Conservation (phyloP, 495 filamentous ascomycete genomes). For the Penicillium lagena region DNA sequence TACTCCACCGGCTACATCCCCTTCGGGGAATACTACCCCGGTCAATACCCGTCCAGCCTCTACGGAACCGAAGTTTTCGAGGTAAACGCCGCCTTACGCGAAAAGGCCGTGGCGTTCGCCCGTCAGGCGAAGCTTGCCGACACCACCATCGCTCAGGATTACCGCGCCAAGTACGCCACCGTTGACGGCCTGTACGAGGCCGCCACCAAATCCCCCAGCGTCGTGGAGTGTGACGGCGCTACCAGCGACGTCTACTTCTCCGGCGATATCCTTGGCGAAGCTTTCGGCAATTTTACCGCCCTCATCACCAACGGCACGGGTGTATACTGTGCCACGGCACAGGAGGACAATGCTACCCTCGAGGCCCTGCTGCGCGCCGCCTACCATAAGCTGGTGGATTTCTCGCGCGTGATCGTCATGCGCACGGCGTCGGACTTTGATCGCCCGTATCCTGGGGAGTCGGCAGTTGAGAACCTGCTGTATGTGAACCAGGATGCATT, state of each 20-base stretch:
- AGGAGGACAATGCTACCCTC: slow-evolving; percentile 70
- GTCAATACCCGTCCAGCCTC: slow-evolving; percentile 54
- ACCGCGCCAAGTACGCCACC: slow-evolving; percentile 53
- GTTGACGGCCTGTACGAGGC: slow-evolving; percentile 37
- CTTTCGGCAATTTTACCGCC: slow-evolving; percentile 59
- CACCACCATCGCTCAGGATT: slow-evolving; percentile 41
- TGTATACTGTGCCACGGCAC: slow-evolving; percentile 62
- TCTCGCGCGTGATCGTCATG: slow-evolving; percentile 64
- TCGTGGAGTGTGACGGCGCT: slow-evolving; percentile 61
- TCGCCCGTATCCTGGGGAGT: slow-evolving; percentile 52
- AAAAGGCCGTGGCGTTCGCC: slow-evolving; percentile 51
- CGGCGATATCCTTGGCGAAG: slow-evolving; percentile 51
- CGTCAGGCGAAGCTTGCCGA: slow-evolving; percentile 50
- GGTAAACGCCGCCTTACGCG: slow-evolving; percentile 55
- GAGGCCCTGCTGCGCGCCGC: slow-evolving; percentile 59
- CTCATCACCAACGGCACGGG: slow-evolving; percentile 65
- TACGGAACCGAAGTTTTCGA: slow-evolving; percentile 79
- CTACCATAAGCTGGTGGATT: slow-evolving; percentile 51
- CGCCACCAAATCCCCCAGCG: slow-evolving; percentile 43
- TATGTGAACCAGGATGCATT: slow-evolving; percentile 54
- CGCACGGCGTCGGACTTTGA: slow-evolving; percentile 70
- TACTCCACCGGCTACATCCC: slow-evolving; percentile 63
- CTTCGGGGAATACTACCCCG: slow-evolving; percentile 45
- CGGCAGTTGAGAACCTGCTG: slow-evolving; percentile 49
- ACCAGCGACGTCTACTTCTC: slow-evolving; percentile 71